Conservation (phyloP, 495 filamentous ascomycete genomes). For the Penicillium riverlandense region DNA sequence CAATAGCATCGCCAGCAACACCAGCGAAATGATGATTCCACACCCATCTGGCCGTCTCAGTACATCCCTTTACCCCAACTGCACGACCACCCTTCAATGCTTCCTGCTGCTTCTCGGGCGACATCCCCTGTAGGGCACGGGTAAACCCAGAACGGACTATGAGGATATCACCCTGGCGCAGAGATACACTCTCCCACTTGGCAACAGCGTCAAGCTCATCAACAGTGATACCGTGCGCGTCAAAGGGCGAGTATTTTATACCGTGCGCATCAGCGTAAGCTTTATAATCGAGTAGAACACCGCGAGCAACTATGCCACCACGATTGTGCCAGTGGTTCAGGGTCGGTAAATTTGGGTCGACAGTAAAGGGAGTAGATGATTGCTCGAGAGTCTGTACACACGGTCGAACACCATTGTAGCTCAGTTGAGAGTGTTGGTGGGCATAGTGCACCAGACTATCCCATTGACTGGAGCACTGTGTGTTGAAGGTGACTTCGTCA, state of each 20-base stretch:
- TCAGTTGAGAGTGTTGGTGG: background rate
- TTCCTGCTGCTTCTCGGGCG: background rate
- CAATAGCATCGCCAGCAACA: conserved; percentile 9
- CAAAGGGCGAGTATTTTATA: background rate
- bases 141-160: conserved; percentile 2
- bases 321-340: conserved; percentile 5
- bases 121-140: background rate
- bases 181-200: background rate
- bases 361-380: background rate
- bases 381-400: background rate
- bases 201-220: conserved; percentile 1
- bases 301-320: conserved; percentile 8
- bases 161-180: conserved; percentile 4
- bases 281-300: conserved; percentile 3
- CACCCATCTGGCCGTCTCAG: conserved; percentile 3
- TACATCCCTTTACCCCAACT: background rate
- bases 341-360: background rate
- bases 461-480: conserved; percentile 29
- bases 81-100: background rate
- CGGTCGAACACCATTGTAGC: conserved; percentile 4
- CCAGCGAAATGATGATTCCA: conserved; percentile 6
- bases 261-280: background rate
- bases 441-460: conserved; percentile 11
- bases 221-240: conserved; percentile 1
- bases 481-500: conserved; percentile 33